Conservation (phyloP, 1,284 basidiomycete genomes). For the Pisolithus thermaeus region DNA sequence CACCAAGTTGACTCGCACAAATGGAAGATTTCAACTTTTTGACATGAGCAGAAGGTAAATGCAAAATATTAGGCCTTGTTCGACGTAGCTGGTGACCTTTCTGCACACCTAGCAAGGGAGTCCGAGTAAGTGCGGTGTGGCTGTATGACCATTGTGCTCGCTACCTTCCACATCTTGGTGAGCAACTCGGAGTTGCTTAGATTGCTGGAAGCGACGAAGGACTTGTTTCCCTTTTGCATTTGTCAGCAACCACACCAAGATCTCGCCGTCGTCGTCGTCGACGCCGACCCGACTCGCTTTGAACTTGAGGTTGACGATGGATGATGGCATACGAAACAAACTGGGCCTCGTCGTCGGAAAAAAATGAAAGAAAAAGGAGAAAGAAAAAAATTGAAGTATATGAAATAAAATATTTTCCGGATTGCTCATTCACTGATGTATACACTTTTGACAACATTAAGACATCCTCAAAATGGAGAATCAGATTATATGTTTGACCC, state of each 20-base stretch:
- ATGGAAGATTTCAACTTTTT: no score
- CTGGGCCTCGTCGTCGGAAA: background rate
- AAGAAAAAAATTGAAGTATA: slow-evolving; percentile 1
- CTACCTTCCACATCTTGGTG: slow-evolving; percentile 82
- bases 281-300: slow-evolving; percentile 47
- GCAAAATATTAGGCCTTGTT: no score
- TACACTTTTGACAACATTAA: no score
- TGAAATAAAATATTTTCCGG: background rate
- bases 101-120: slow-evolving; percentile 58
- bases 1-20: no score
- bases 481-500: no score
- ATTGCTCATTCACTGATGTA: no score
- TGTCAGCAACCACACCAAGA: slow-evolving; percentile 18
- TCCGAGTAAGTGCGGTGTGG: no score
- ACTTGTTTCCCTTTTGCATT: slow-evolving; percentile 69
- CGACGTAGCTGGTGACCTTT: slow-evolving; percentile 79
- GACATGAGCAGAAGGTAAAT: no score
- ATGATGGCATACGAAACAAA: slow-evolving; percentile 51
- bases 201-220: slow-evolving; percentile 84
- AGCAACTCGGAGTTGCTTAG: slow-evolving; percentile 74
- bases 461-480: no score
- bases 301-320: slow-evolving; percentile 83
- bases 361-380: background rate
- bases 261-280: slow-evolving; percentile 7
- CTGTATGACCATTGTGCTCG: no score